Percentiles rank a stretch among this genome's conserved stretches.
Conservation (phyloP, 2,329 filamentous ascomycete genomes). For the Exserohilum turcica region DNA sequence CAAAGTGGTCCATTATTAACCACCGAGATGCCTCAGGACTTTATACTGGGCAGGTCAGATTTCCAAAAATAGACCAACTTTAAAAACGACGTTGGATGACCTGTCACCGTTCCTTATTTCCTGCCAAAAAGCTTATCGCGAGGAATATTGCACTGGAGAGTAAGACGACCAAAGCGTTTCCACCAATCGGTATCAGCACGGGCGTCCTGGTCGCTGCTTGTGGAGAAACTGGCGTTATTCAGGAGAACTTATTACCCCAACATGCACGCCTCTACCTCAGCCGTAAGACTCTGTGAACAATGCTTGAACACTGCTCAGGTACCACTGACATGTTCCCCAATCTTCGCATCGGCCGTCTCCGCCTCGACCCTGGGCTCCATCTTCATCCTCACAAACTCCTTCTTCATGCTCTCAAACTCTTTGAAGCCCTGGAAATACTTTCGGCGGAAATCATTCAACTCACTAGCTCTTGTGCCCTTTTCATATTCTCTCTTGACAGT, state of each 20-base stretch:
- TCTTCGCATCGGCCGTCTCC: background rate
- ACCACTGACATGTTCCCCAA: no score
- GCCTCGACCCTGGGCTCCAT: background rate
- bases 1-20: background rate
- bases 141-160: background rate
- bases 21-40: background rate
- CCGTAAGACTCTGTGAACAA: background rate
- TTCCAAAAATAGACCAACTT: background rate
- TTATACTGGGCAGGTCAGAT: background rate
- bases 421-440: constrained; percentile 55
- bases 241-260: no score
- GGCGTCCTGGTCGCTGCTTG: background rate
- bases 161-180: constrained; percentile 3
- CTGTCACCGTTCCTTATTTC: background rate
- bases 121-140: background rate
- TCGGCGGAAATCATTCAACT: constrained; percentile 70
- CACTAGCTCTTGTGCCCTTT: constrained; percentile 62
- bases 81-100: background rate
- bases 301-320: background rate
- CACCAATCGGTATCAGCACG: constrained; percentile 13
- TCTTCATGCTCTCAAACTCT: constrained; percentile 39
- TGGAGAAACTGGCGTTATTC: background rate
- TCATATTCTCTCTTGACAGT: constrained; percentile 40
- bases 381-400: constrained; percentile 36
- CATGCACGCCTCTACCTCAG: no score